A percentile compares a stretch with the other conserved stretches of the same genome.
Evolutionary conservation across 305 asterid genomes (phyloP).

Genomic region (Euphrasia arctica): DNA sequence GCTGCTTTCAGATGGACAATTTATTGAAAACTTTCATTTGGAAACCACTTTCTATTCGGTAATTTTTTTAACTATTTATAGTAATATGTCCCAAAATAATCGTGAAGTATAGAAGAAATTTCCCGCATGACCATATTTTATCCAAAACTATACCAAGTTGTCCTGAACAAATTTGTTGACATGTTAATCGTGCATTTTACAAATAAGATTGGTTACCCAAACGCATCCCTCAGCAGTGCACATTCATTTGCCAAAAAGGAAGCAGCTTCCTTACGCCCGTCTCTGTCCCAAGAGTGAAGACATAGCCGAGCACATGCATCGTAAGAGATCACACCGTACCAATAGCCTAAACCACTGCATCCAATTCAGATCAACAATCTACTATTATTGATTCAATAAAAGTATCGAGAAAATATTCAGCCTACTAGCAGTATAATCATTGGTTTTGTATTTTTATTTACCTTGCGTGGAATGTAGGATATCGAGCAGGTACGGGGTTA

Average conservation of each 20-base stretch:
- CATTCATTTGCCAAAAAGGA: conserved; percentile 84
- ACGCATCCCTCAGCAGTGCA: conserved; percentile 74
- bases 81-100: too few relatives aligned
- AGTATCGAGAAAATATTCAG: not conserved
- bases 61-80: too few relatives aligned
- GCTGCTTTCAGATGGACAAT: not conserved
- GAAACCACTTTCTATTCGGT: too few relatives aligned
- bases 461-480: conserved; percentile 95
- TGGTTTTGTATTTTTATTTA: conserved; percentile 22
- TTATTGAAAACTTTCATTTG: not conserved
- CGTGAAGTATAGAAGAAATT: too few relatives aligned
- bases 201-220: conserved; percentile 47
- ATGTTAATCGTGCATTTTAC: not conserved
- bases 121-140: not conserved
- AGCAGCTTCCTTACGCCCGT: conserved; percentile 75
- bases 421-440: not conserved
- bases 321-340: conserved; percentile 74
- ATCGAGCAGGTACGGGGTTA: conserved; percentile 48
- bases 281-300: conserved; percentile 86
- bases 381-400: conserved; percentile 12
- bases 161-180: not conserved
- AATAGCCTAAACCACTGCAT: conserved; percentile 80
- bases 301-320: conserved; percentile 97
- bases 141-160: not conserved
- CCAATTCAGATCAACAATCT: conserved; percentile 23